A percentile compares a stretch with the other conserved stretches of the same genome.
These are phyloP conservation scores for Nigrospora osmanthi DNA, from an alignment of 2,329 filamentous ascomycete genomes.

Conservation along the genomic window DNA sequence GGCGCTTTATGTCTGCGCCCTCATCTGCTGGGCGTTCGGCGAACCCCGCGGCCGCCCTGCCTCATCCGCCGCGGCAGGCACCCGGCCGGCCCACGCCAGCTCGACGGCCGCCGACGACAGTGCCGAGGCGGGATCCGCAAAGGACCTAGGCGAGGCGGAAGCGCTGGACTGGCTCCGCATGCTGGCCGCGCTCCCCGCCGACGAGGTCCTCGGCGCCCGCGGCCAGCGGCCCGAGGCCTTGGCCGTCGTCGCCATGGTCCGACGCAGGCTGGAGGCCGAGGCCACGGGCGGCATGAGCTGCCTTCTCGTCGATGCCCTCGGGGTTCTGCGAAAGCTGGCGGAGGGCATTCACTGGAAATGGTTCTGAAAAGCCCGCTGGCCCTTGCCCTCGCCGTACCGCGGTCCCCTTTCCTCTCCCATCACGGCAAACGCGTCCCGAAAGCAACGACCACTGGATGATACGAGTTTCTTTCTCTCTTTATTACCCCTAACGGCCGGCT, in stretches of 20 bases:
- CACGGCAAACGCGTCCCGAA: too few relatives aligned
- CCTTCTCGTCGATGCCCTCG: constrained; percentile 44
- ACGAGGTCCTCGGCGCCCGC: constrained; percentile 27
- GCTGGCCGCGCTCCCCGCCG: constrained; percentile 31
- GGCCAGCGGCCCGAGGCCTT: constrained; percentile 31
- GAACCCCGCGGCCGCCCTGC: constrained; percentile 12
- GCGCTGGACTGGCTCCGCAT: constrained; percentile 23
- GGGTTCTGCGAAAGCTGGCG: constrained; percentile 43
- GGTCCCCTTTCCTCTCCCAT: too few relatives aligned
- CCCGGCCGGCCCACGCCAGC: constrained; percentile 1
- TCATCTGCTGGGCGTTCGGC: constrained; percentile 53
- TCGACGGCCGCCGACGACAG: constrained; percentile 8
- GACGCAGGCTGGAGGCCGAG: constrained; percentile 38
- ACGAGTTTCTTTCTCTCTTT: too few relatives aligned
- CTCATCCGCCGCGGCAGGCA: not conserved
- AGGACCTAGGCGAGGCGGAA: constrained; percentile 26
- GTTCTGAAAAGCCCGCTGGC: constrained; percentile 23
- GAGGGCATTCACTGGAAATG: constrained; percentile 32
- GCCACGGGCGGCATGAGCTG: constrained; percentile 39
- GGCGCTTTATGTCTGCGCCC: constrained; percentile 57
- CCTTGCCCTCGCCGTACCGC: not conserved
- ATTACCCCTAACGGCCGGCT: too few relatives aligned
- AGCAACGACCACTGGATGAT: too few relatives aligned
- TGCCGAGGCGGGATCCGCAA: constrained; percentile 18
- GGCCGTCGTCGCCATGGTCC: constrained; percentile 39